These are phyloP conservation scores for Clitoria ternatea DNA, from an alignment of 306 rosid genomes.

Conservation along the genomic window DNA sequence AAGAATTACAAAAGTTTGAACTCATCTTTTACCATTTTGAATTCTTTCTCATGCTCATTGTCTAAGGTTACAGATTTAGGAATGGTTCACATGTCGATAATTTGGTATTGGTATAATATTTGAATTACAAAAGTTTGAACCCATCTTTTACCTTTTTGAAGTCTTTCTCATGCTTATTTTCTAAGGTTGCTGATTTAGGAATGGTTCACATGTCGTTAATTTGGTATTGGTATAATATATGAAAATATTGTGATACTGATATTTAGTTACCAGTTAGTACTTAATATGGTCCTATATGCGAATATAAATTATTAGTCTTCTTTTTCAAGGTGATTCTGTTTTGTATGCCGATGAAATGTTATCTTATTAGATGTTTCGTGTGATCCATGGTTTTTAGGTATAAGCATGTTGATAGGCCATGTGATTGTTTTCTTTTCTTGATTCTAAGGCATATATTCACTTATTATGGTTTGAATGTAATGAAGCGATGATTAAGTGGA, in stretches of 20 bases:
- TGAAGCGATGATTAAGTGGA: slow-evolving; percentile 46
- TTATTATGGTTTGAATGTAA: slow-evolving; percentile 26
- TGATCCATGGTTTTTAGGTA: not conserved
- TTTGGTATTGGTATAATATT: not conserved
- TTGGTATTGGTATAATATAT: not conserved
- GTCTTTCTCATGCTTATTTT: slow-evolving; percentile 18
- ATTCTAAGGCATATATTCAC: slow-evolving; percentile 9
- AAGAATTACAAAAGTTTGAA: slow-evolving; percentile 29
- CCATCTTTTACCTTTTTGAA: not conserved
- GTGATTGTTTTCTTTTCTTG: slow-evolving; percentile 2
- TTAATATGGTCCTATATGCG: not conserved
- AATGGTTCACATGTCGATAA: slow-evolving; percentile 1
- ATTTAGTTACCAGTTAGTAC: not conserved
- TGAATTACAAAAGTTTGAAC: not conserved
- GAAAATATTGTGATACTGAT: not conserved
- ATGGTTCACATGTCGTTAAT: not conserved
- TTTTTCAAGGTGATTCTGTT: not conserved
- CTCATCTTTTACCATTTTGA: not conserved
- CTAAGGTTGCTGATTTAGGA: slow-evolving; percentile 10
- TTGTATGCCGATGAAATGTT: not conserved
- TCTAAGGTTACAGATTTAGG: slow-evolving; percentile 8
- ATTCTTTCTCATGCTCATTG: slow-evolving; percentile 17
- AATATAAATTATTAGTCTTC: not conserved
- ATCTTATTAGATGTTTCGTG: not conserved
- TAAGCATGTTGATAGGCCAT: not conserved